phyloP scores from a whole-genome alignment of 164 flowering plant species.

The Tinospora cordifolia region DNA sequence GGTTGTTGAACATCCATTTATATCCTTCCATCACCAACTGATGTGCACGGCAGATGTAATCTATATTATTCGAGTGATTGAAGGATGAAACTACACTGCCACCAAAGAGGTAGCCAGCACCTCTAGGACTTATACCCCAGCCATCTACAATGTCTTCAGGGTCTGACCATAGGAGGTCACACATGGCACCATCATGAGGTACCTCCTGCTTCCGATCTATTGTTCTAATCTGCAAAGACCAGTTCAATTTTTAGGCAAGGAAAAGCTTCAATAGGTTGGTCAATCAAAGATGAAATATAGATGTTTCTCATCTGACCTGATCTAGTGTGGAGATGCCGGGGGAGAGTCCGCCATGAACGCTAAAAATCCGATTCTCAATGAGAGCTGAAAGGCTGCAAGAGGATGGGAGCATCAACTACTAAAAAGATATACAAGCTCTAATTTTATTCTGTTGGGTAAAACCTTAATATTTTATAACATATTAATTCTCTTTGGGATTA shows the following conservation, averaged over 20 bases:
- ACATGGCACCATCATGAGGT: constrained; percentile 99
- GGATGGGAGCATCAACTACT: background rate
- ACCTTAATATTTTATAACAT: background rate
- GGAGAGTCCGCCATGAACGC: constrained; percentile 99
- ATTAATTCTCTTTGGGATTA: background rate
- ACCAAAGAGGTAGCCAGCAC: constrained; percentile 96
- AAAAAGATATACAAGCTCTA: background rate
- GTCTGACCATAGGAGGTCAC: constrained; percentile 99
- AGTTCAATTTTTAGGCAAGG: background rate
- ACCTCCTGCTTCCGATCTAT: constrained; percentile 98
- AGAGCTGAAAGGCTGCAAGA: constrained; percentile 85
- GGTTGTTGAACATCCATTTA: constrained; percentile 97
- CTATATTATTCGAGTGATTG: constrained; percentile 82
- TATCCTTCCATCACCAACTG: constrained; percentile 99
- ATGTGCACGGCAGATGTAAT: constrained; percentile 95
- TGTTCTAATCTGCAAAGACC: constrained; percentile 64
- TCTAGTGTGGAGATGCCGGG: constrained; percentile 89
- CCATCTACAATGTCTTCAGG: constrained; percentile 98
- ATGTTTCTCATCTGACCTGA: constrained; percentile 49
- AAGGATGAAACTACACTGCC: constrained; percentile 82
- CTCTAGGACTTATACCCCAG: constrained; percentile 99
- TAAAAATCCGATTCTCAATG: constrained; percentile 84
- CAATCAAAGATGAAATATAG: background rate
- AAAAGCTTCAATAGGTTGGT: constrained; percentile 1
- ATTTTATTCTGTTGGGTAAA: background rate